Percentiles rank a stretch among this genome's conserved stretches.
phyloP scores from a whole-genome alignment of 73 alveolate species.

The Stentor coeruleus region DNA sequence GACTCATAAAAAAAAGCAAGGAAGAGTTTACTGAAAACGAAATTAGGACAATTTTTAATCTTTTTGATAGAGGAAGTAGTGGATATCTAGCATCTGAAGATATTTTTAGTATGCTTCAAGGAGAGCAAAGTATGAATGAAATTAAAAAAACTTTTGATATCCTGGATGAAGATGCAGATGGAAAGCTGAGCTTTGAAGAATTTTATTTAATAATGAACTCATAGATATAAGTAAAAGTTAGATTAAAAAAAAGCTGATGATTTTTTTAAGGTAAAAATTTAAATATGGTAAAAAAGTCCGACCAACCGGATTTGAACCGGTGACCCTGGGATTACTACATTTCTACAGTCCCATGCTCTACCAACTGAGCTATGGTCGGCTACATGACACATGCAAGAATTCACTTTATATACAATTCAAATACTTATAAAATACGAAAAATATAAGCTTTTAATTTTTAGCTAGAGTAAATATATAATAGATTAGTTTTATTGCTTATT shows the following conservation, averaged over 20 bases:
- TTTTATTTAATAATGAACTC: not conserved
- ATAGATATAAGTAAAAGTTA: too few relatives aligned
- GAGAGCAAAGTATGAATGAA: not conserved
- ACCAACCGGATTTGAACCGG: too few relatives aligned
- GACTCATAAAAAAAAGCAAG: not conserved
- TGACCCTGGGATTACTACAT: too few relatives aligned
- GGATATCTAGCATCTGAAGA: not conserved
- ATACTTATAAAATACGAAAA: not conserved
- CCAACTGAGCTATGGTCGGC: too few relatives aligned
- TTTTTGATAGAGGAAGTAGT: too few relatives aligned
- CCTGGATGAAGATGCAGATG: conserved; percentile 3
- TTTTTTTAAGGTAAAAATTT: too few relatives aligned
- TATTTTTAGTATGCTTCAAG: not conserved
- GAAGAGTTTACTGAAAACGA: not conserved
- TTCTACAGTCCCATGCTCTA: too few relatives aligned
- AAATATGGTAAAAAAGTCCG: too few relatives aligned
- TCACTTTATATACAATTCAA: too few relatives aligned
- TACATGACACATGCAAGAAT: too few relatives aligned
- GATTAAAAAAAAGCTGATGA: too few relatives aligned
- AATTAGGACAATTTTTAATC: not conserved
- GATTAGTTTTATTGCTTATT: not conserved
- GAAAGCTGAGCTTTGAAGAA: not conserved
- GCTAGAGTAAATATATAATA: not conserved
- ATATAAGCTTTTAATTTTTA: not conserved
- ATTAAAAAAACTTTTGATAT: not conserved